phyloP scores from a whole-genome alignment of 225 moss, liverwort and hornwort species.

The Sphagnum tenellum region DNA sequence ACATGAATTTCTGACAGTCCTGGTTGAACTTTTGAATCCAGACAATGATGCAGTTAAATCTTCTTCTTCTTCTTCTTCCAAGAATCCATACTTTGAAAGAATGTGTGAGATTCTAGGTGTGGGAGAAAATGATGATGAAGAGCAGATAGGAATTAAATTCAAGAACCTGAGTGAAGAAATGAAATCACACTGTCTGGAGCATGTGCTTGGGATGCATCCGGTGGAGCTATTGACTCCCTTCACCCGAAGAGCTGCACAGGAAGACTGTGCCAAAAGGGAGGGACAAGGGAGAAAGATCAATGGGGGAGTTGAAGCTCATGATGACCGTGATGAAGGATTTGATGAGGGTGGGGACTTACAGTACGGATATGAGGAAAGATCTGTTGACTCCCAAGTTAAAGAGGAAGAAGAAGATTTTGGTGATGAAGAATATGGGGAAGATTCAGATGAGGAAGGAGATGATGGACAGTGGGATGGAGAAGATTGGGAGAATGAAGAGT shows the following conservation, averaged over 20 bases:
- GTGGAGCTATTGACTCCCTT: slow-evolving; percentile 50
- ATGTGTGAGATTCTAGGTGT: slow-evolving; percentile 60
- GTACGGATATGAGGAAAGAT: too few relatives aligned
- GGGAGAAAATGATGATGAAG: slow-evolving; percentile 24
- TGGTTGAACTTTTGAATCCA: slow-evolving; percentile 46
- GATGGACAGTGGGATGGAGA: slow-evolving; percentile 8
- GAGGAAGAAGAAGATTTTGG: slow-evolving; percentile 8
- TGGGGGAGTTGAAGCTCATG: background rate
- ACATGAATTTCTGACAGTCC: slow-evolving; percentile 39
- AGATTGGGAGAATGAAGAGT: slow-evolving; percentile 41
- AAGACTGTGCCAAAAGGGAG: slow-evolving; percentile 15
- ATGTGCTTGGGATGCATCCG: slow-evolving; percentile 62
- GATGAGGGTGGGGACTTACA: background rate
- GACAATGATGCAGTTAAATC: slow-evolving; percentile 5
- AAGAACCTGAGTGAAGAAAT: slow-evolving; percentile 34
- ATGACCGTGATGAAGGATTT: slow-evolving; percentile 6
- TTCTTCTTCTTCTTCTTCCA: background rate
- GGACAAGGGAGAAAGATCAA: slow-evolving; percentile 2
- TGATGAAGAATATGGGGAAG: slow-evolving; percentile 14
- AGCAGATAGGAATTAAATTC: slow-evolving; percentile 27
- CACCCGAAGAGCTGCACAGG: slow-evolving; percentile 16
- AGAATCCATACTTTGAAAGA: slow-evolving; percentile 31
- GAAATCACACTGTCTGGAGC: slow-evolving; percentile 59
- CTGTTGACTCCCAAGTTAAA: background rate
- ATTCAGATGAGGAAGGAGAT: slow-evolving; percentile 13